These are phyloP conservation scores for Porcisia hertigi DNA, from an alignment of 208 protist genomes.

Conservation along the genomic window DNA sequence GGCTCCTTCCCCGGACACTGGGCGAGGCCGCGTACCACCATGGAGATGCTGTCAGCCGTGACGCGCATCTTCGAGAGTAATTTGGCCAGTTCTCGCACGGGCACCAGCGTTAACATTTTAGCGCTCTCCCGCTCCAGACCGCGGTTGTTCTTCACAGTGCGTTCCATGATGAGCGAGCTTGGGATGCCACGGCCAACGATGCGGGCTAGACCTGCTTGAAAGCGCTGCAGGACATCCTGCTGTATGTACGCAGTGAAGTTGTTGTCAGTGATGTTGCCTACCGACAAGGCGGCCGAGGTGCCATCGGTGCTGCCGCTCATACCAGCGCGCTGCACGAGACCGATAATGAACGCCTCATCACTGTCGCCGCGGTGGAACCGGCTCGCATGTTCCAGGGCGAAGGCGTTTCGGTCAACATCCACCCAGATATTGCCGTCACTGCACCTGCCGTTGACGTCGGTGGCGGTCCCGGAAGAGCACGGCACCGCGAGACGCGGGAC, in stretches of 20 bases:
- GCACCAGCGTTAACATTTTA: slow-evolving; percentile 71
- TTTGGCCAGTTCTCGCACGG: slow-evolving; percentile 50
- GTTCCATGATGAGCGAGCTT: slow-evolving; percentile 44
- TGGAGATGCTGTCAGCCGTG: slow-evolving; percentile 59
- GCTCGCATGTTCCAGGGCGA: slow-evolving; percentile 53
- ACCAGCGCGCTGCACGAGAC: slow-evolving; percentile 62
- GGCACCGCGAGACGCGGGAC: slow-evolving; percentile 62
- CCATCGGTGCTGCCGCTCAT: slow-evolving; percentile 9
- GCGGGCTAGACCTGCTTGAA: slow-evolving; percentile 61
- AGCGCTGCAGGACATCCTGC: slow-evolving; percentile 47
- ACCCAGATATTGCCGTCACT: slow-evolving; percentile 58
- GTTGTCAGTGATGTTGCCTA: slow-evolving; percentile 25
- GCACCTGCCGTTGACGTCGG: slow-evolving; percentile 5
- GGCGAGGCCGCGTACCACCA: slow-evolving; percentile 67
- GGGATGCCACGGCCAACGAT: slow-evolving; percentile 79
- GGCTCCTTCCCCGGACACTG: slow-evolving; percentile 70
- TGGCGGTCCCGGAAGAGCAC: slow-evolving; percentile 1
- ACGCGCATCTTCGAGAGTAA: slow-evolving; percentile 64
- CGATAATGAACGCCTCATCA: slow-evolving; percentile 73
- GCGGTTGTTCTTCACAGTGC: slow-evolving; percentile 44
- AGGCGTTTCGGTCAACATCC: slow-evolving; percentile 65
- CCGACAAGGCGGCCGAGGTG: slow-evolving; percentile 6
- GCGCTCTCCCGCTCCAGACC: slow-evolving; percentile 56
- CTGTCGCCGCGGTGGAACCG: slow-evolving; percentile 33
- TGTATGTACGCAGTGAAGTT: slow-evolving; percentile 51